Percentiles rank a stretch among this genome's conserved stretches.
phyloP scores from a whole-genome alignment of 73 alveolate species.

The Paramecium biaurelia region DNA sequence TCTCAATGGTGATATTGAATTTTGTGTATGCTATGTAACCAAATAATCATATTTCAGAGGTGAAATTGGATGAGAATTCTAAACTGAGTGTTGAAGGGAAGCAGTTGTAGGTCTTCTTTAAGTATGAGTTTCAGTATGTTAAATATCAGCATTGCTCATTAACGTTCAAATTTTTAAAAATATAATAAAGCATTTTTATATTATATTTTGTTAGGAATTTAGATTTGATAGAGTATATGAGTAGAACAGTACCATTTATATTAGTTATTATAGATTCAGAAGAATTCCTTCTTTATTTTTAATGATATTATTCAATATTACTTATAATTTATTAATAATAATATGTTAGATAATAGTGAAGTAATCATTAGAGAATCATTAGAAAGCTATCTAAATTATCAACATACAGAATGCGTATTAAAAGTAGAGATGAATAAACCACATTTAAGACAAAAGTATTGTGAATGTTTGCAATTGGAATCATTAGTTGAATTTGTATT shows the following conservation, averaged over 20 bases:
- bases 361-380: neutral
- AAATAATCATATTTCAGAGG: neutral
- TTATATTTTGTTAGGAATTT: neutral
- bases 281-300: neutral
- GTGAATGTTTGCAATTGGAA: constrained; percentile 11
- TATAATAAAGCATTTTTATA: neutral
- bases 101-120: neutral
- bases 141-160: neutral
- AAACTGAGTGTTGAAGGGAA: neutral
- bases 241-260: neutral
- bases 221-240: neutral
- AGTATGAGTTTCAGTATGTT: neutral
- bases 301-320: neutral
- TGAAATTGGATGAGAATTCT: neutral
- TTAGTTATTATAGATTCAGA: neutral
- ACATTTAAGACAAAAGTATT: constrained; percentile 17
- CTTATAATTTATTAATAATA: neutral
- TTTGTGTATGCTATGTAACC: neutral
- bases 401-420: neutral
- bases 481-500: neutral
- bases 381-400: neutral
- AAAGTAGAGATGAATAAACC: constrained; percentile 11
- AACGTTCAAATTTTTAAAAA: neutral
- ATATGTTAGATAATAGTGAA: constrained; percentile 2
- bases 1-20: neutral